Conservation (phyloP, 2,329 filamentous ascomycete genomes). For the Massarina eburnea region DNA sequence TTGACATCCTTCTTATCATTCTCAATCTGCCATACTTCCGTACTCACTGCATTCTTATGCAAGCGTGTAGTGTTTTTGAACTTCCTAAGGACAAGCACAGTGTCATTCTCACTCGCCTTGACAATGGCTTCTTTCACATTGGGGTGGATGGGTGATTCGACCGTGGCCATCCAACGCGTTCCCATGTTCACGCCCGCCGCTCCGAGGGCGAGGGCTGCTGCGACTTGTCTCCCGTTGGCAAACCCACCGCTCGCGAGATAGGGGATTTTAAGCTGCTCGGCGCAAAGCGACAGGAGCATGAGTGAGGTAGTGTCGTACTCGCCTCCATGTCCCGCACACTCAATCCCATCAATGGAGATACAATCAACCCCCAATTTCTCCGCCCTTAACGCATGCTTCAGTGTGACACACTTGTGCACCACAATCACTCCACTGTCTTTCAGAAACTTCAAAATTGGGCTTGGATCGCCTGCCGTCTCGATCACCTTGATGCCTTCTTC, state of each 20-base stretch:
- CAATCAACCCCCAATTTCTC: constrained; percentile 28
- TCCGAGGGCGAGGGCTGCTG: constrained; percentile 28
- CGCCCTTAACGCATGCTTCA: constrained; percentile 27
- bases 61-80: constrained; percentile 27
- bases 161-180: constrained; percentile 30
- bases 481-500: constrained; percentile 31
- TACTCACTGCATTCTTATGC: constrained; percentile 28
- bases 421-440: constrained; percentile 27
- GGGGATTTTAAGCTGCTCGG: constrained; percentile 30
- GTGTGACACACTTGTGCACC: constrained; percentile 29
- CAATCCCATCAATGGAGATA: constrained; percentile 30
- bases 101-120: constrained; percentile 25
- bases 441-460: constrained; percentile 27
- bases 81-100: too few relatives aligned
- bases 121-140: constrained; percentile 32
- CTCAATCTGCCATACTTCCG: constrained; percentile 28
- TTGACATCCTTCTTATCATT: constrained; percentile 26
- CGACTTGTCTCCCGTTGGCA: constrained; percentile 26
- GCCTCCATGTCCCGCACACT: constrained; percentile 49
- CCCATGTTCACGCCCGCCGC: constrained; percentile 32
- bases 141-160: constrained; percentile 27
- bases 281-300: constrained; percentile 39
- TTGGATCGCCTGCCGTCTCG: constrained; percentile 30
- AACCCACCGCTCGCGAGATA: constrained; percentile 31
- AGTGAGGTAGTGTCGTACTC: constrained; percentile 58